Evolutionary conservation across 164 flowering plant species (phyloP).

Genomic region (Vitis amurensis): DNA sequence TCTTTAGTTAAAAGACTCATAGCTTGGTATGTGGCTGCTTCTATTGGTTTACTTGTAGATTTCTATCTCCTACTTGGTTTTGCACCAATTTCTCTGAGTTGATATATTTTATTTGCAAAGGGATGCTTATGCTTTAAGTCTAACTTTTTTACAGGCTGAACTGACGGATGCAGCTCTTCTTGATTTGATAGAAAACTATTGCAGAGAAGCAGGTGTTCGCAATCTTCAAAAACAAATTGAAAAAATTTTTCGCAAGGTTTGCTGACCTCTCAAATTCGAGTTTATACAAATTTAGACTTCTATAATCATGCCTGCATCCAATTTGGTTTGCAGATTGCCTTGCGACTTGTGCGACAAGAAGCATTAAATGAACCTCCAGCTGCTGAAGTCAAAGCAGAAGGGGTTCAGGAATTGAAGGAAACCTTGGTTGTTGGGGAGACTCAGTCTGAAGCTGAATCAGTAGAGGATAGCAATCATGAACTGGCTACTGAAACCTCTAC

Average conservation of each 20-base stretch:
- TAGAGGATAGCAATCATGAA: conserved; percentile 16
- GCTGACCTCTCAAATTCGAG: conserved; percentile 3
- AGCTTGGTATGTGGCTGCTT: too few relatives aligned
- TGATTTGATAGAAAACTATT: conserved; percentile 80
- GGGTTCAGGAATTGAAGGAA: conserved; percentile 22
- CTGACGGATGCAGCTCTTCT: conserved; percentile 93
- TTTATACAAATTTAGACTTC: too few relatives aligned
- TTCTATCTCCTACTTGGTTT: too few relatives aligned
- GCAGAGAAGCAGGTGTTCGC: conserved; percentile 96
- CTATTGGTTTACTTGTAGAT: too few relatives aligned
- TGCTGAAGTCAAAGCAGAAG: conserved; percentile 22
- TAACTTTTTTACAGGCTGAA: conserved; percentile 67
- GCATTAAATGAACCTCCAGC: conserved; percentile 34
- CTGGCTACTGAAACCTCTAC: conserved; percentile 11
- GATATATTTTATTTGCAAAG: too few relatives aligned
- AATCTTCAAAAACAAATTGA: conserved; percentile 97
- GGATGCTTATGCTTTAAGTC: too few relatives aligned
- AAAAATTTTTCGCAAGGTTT: conserved; percentile 97
- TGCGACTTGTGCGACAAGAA: conserved; percentile 77
- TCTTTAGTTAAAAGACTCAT: too few relatives aligned
- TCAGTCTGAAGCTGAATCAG: conserved; percentile 8
- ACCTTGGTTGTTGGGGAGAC: conserved; percentile 10
- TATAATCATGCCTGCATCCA: too few relatives aligned
- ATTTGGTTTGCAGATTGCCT: conserved; percentile 62
- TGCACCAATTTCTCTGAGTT: too few relatives aligned